phyloP scores from a whole-genome alignment of 345 rosid species.

The Brassica carinata region DNA sequence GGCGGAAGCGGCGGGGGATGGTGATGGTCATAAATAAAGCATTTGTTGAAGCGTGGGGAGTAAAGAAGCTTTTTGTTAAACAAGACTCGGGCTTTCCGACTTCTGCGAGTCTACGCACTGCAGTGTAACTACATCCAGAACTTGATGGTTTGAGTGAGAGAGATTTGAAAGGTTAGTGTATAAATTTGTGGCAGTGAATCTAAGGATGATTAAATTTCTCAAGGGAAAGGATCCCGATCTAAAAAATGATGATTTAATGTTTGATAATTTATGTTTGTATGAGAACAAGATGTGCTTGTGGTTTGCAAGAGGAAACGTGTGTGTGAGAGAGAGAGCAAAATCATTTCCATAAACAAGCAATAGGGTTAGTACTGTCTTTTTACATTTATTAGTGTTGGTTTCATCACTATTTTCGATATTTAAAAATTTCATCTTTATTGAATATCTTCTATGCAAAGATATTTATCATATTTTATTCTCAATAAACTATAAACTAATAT shows the following conservation, averaged over 20 bases:
- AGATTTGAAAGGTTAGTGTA: constrained; percentile 42
- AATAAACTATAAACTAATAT: too few species aligned
- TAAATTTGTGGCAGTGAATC: not conserved
- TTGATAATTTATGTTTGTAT: constrained; percentile 56
- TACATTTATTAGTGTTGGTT: too few species aligned
- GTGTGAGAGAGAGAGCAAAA: constrained; percentile 47
- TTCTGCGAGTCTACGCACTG: not conserved
- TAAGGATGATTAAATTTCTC: not conserved
- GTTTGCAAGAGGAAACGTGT: constrained; percentile 64
- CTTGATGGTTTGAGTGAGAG: constrained; percentile 9
- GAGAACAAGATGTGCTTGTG: constrained; percentile 83
- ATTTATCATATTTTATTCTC: too few species aligned
- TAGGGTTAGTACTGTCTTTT: too few species aligned
- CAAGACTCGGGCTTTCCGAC: not conserved
- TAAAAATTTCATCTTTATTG: too few species aligned
- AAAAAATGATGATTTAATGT: constrained; percentile 50
- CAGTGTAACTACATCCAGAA: not conserved
- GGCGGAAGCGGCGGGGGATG: not conserved
- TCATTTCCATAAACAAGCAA: too few species aligned
- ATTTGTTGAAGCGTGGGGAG: not conserved
- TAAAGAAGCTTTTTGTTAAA: not conserved
- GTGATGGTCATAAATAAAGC: not conserved
- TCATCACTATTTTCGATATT: too few species aligned
- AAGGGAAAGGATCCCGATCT: constrained; percentile 22
- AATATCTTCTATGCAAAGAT: too few species aligned